These are phyloP conservation scores for Waltergamsia citrina DNA, from an alignment of 2,329 filamentous ascomycete genomes.

Conservation along the genomic window DNA sequence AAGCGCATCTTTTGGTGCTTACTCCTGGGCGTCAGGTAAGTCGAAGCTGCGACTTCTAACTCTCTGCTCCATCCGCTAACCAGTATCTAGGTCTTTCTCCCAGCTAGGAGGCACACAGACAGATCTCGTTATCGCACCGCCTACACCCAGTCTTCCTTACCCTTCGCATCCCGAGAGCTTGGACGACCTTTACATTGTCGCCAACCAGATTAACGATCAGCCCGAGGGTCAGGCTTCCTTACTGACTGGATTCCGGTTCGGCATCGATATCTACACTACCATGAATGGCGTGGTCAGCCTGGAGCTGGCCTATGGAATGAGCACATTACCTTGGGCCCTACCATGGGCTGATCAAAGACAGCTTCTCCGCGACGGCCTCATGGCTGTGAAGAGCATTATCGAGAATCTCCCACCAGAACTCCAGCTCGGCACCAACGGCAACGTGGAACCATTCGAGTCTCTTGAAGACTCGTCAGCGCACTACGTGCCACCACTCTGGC, in stretches of 20 bases:
- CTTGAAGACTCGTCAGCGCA: constrained; percentile 36
- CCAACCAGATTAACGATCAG: constrained; percentile 61
- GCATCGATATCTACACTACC: constrained; percentile 67
- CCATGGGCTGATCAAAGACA: constrained; percentile 71
- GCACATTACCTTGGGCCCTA: constrained; percentile 65
- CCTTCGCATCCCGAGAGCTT: constrained; percentile 74
- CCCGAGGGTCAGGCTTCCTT: constrained; percentile 59
- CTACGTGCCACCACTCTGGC: constrained; percentile 42
- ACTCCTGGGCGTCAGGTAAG: constrained; percentile 61
- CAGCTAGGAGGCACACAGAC: constrained; percentile 62
- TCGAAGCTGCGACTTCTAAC: neutral
- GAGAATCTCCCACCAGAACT: constrained; percentile 61
- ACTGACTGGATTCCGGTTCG: constrained; percentile 73
- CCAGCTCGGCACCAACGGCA: constrained; percentile 36
- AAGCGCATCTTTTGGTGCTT: constrained; percentile 80
- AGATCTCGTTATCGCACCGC: constrained; percentile 66
- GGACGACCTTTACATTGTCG: constrained; percentile 73
- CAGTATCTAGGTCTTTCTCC: constrained; percentile 53
- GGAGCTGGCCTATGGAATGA: constrained; percentile 74
- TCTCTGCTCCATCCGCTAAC: constrained; percentile 8
- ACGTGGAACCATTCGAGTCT: constrained; percentile 23
- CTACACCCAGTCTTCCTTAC: constrained; percentile 65
- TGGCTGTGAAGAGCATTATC: constrained; percentile 59
- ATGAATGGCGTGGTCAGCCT: constrained; percentile 73
- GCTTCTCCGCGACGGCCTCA: constrained; percentile 61